Evolutionary conservation across 2,329 filamentous ascomycete genomes (phyloP), one percentile per base, ranked within the genome.

Genomic region (Arthroderma sp.): DNA sequence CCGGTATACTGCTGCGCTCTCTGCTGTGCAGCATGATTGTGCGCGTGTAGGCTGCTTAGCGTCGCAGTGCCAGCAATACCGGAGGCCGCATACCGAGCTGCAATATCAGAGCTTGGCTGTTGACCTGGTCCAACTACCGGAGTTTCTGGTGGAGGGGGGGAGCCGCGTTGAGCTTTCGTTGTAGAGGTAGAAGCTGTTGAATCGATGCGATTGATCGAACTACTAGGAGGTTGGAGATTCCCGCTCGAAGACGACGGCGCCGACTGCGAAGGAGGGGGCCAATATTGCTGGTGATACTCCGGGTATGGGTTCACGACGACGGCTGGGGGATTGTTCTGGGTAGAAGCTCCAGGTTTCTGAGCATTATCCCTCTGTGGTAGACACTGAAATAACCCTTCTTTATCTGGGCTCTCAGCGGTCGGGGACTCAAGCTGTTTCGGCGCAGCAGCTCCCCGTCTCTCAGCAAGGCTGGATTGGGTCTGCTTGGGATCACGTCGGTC

Each of bases 161-260:
- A 97, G 44, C 93, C 93, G 64, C 93, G 82, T 67, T 87, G 91
- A 19, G 93, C 93, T 62, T 88, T 84, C 1, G 91, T 96, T 0
- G 93, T 98, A 1, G 91, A 95, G 11, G 85, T 95, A 0, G 93
- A 97, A 13, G 91, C 90, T 6, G 88, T 95, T 1, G 91, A 96
- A 65, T 79, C 82, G 61, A 85, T 74, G 33, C 83, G 76, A 63
- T 83, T 84, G 60, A 85, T 77, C 8, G 76, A 75, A 57, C 78
- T 78, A 15, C 78, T 76, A 31, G 81, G 75, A 53, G 77, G 76
- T 57, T 83, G 69, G 25, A 72, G 71, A 41, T 60, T 64, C 66
- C 63, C 5, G 66, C 57, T 19, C 63, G 37, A 21, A 64, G 41
- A 35, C 5, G 25, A 11, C 3, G 25, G 15, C 3, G 11, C 43